Conservation (phyloP, 2,329 filamentous ascomycete species). For the Aspergillus pseudonomiae region DNA sequence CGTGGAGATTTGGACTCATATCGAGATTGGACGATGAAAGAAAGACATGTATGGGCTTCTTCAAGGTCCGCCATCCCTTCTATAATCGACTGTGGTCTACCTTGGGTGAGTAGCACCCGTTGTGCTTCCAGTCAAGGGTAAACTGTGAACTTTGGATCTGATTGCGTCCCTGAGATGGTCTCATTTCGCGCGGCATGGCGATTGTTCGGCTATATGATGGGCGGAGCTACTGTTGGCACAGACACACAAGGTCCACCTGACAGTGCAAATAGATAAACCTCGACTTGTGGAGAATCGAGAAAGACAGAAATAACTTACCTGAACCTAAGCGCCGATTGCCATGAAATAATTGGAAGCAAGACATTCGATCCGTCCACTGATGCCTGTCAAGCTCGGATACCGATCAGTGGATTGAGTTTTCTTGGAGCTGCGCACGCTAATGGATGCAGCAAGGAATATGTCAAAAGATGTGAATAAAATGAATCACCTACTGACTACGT, state of each 20-base stretch:
- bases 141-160: slow-evolving; percentile 1
- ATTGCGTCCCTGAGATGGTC: slow-evolving; percentile 9
- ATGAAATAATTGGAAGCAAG: not conserved
- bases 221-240: not conserved
- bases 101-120: not conserved
- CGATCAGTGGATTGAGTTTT: slow-evolving; percentile 12
- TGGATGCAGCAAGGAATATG: slow-evolving; percentile 11
- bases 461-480: not conserved
- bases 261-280: no score
- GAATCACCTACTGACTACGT: not conserved
- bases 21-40: no score
- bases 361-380: not conserved
- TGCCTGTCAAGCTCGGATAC: slow-evolving; percentile 5
- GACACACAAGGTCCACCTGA: no score
- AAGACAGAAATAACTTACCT: not conserved
- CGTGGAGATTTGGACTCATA: no score
- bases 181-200: slow-evolving; percentile 5
- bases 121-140: slow-evolving; percentile 2
- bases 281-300: not conserved
- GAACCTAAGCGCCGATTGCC: not conserved
- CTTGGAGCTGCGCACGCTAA: slow-evolving; percentile 10
- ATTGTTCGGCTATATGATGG: not conserved
- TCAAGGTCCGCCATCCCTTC: slow-evolving; percentile 10
- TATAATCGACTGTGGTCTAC: slow-evolving; percentile 7
- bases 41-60: not conserved